Percentiles rank a stretch among this genome's conserved stretches.
Conservation (phyloP, 2,329 filamentous ascomycete genomes). For the Pseudogymnoascus sp. region DNA sequence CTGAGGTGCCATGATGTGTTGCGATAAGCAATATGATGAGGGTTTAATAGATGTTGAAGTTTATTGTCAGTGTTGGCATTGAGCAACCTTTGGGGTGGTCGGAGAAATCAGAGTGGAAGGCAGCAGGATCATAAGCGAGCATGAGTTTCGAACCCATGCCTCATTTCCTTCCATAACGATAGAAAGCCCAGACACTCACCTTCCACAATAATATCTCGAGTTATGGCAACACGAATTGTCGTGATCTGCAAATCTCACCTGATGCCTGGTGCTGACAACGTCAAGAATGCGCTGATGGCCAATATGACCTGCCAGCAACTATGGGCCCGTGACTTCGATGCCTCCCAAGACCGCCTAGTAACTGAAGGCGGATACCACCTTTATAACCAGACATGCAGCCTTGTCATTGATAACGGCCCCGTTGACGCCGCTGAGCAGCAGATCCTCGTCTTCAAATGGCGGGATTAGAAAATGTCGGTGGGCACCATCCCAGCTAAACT, state of each 20-base stretch:
- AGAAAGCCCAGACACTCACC: background rate
- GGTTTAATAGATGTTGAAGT: background rate
- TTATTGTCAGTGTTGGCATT: background rate
- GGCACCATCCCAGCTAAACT: background rate
- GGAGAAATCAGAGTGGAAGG: background rate
- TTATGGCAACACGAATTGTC: constrained; percentile 9
- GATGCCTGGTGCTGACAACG: constrained; percentile 10
- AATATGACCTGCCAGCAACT: constrained; percentile 12
- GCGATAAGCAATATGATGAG: background rate
- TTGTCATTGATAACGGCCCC: constrained; percentile 10
- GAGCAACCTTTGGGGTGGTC: background rate
- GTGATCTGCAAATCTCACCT: constrained; percentile 9
- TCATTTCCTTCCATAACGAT: background rate
- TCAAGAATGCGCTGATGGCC: constrained; percentile 13
- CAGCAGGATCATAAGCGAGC: background rate
- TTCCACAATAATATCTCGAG: background rate
- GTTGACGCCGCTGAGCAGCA: background rate
- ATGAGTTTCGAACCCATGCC: background rate
- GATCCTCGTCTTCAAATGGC: background rate
- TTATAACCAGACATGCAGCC: constrained; percentile 11
- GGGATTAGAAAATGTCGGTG: background rate
- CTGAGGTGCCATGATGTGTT: constrained; percentile 11
- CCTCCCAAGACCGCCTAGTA: constrained; percentile 11
- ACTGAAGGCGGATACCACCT: constrained; percentile 10
- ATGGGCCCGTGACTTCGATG: constrained; percentile 12